Evolutionary conservation across 257 asterid genomes (phyloP).

Genomic region (Misopates orontium): DNA sequence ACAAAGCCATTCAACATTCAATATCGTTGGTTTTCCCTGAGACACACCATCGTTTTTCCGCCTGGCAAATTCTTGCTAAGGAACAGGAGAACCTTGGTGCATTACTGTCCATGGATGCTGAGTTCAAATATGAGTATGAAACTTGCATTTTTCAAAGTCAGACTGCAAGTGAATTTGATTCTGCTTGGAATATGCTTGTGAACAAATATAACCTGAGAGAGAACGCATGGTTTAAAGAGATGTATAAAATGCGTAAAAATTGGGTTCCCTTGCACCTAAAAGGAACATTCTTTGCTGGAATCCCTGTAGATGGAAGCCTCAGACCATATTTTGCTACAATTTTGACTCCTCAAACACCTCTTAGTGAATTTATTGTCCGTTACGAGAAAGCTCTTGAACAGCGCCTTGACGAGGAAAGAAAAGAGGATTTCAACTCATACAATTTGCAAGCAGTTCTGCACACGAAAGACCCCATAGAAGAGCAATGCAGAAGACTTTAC

Average conservation of each 20-base stretch:
- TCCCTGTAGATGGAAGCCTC: conserved; percentile 76
- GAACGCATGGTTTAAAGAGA: conserved; percentile 73
- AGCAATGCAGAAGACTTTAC: conserved; percentile 84
- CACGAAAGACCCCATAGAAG: conserved; percentile 95
- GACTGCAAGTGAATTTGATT: conserved; percentile 72
- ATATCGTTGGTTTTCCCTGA: conserved; percentile 72
- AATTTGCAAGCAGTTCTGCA: conserved; percentile 72
- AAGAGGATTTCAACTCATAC: conserved; percentile 79
- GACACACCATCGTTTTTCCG: conserved; percentile 78
- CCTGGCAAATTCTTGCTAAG: conserved; percentile 69
- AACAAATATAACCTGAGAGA: conserved; percentile 66
- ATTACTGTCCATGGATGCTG: conserved; percentile 60
- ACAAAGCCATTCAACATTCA: conserved; percentile 60
- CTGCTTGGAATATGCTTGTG: conserved; percentile 76
- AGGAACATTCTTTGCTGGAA: conserved; percentile 88
- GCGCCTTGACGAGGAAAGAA: conserved; percentile 78
- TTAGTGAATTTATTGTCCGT: conserved; percentile 56
- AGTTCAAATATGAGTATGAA: conserved; percentile 82
- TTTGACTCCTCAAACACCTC: conserved; percentile 65
- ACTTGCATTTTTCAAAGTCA: conserved; percentile 74
- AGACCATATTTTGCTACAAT: conserved; percentile 61
- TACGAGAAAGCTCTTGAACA: conserved; percentile 81
- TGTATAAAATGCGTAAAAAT: conserved; percentile 72
- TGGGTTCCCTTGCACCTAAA: conserved; percentile 79
- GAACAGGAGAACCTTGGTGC: conserved; percentile 75